Conservation (phyloP, 495 filamentous ascomycete genomes). For the Bombardia bombarda region DNA sequence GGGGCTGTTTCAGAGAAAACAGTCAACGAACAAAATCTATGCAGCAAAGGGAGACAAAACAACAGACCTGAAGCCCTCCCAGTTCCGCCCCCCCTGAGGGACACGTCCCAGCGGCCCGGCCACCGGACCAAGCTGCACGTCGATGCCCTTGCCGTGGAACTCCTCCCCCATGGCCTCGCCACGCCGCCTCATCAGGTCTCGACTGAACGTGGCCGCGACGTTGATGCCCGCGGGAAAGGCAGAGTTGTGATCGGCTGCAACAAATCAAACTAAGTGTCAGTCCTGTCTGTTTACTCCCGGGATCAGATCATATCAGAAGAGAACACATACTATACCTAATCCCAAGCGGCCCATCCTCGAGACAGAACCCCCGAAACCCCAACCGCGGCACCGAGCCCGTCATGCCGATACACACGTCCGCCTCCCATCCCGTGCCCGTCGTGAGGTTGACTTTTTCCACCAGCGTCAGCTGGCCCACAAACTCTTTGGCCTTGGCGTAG, state of each 20-base stretch:
- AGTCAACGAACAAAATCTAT: not conserved
- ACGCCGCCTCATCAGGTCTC: conserved; percentile 49
- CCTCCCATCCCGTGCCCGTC: conserved; percentile 67
- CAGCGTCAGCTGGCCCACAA: conserved; percentile 71
- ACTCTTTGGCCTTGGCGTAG: conserved; percentile 63
- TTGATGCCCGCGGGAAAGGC: conserved; percentile 71
- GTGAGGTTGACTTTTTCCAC: conserved; percentile 83
- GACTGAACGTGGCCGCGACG: conserved; percentile 66
- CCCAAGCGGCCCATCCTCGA: conserved; percentile 43
- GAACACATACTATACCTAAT: conserved; percentile 29
- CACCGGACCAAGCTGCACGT: conserved; percentile 45
- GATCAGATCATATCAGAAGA: not conserved
- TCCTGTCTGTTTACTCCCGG: not conserved
- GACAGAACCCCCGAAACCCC: conserved; percentile 38
- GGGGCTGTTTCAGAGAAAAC: conserved; percentile 24
- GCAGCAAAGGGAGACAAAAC: not conserved
- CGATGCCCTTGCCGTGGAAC: conserved; percentile 54
- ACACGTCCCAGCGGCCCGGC: conserved; percentile 49
- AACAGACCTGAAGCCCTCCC: conserved; percentile 49
- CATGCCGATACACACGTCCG: conserved; percentile 68
- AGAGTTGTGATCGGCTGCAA: conserved; percentile 48
- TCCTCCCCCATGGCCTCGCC: conserved; percentile 52
- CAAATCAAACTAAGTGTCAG: too few species aligned
- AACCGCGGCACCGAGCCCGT: conserved; percentile 45
- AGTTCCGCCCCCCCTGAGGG: conserved; percentile 54